Base-by-base conservation (phyloP, 2,329 filamentous ascomycete genomes). In the Dothidotthia symphoricarpi region DNA sequence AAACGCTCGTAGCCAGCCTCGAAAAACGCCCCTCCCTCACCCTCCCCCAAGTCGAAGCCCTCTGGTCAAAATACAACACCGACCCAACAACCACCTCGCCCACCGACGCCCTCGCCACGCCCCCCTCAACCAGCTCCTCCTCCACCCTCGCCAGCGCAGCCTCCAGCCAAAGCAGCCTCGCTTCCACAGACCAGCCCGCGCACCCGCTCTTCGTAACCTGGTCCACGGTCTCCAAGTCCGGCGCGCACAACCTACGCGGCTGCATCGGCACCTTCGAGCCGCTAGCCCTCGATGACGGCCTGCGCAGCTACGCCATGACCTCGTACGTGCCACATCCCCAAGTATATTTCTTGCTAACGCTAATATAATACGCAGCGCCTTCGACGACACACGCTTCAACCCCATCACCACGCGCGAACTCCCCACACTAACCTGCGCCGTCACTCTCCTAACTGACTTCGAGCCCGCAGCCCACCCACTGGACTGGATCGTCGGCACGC, bases 181-280 rank as follows among this genome's bases (percentile, higher is more conserved):
- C 32, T 41, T 6, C 39, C 45, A 2, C 37, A 63, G 64, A 36
- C 66, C 69, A 3, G 69, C 70, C 2, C 68, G 17, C 63, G 70
- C 75, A 78, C 46, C 91, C 91, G 1, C 77, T 97, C 26, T 97
- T 97, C 64, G 87, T 98, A 31, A 95, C 90, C 6, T 97, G 91
- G 90, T 95, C 96, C 70, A 88, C 80, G 0, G 55, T 88, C 37
- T 81, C 78, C 6, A 67, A 73, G 15, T 72, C 64, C 36, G 51
- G 81, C 17, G 70, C 81, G 49, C 82, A 83, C 63, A 78, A 77
- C 16, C 78, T 98, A 28, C 84, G 93, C 43, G 93, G 93, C 43
- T 98, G 93, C 74, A 97, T 98, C 62, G 93, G 93, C 53, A 98
- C 91, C 2, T 98, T 97, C 60, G 86, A 90, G 59, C 67, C 82